Percentiles rank a stretch among this genome's conserved stretches.
Evolutionary conservation across 352 stramenopile species (phyloP).

Genomic region (Pythium vanterpoolii): DNA sequence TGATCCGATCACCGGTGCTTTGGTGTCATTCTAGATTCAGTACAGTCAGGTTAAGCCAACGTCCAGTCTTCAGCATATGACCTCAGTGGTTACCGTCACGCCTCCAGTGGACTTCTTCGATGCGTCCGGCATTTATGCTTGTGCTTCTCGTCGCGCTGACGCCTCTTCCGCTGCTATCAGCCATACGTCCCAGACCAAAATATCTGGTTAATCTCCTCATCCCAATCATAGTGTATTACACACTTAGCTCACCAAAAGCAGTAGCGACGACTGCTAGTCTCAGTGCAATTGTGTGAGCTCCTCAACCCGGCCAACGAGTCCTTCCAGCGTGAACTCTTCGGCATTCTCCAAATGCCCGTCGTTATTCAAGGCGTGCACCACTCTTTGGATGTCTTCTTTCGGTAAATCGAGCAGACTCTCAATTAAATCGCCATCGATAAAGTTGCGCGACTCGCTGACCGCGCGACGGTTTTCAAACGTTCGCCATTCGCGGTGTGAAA

Average conservation of each 20-base stretch:
- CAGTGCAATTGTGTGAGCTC: slow-evolving; percentile 77
- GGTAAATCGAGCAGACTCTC: slow-evolving; percentile 94
- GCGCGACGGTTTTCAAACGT: slow-evolving; percentile 90
- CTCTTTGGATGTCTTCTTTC: slow-evolving; percentile 84
- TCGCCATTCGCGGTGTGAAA: slow-evolving; percentile 92
- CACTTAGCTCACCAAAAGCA: background rate
- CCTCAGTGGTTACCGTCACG: background rate
- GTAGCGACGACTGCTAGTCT: background rate
- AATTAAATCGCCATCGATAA: slow-evolving; percentile 95
- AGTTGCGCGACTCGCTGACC: slow-evolving; percentile 85
- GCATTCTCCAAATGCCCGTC: slow-evolving; percentile 71
- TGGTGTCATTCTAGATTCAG: slow-evolving; percentile 6
- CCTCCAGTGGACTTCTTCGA: background rate
- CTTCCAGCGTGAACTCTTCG: slow-evolving; percentile 61
- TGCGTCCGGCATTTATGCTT: slow-evolving; percentile 4
- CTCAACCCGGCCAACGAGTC: slow-evolving; percentile 66
- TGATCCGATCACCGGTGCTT: slow-evolving; percentile 15
- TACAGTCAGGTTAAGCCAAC: background rate
- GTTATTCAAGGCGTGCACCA: slow-evolving; percentile 92
- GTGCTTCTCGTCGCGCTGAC: background rate
- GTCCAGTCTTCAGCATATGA: background rate
- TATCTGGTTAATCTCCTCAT: background rate
- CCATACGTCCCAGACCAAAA: background rate
- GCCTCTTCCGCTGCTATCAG: background rate
- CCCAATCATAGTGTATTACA: background rate